These are phyloP conservation scores for Epichloe festucae DNA, from an alignment of 2,329 filamentous ascomycete genomes.

Conservation along the genomic window DNA sequence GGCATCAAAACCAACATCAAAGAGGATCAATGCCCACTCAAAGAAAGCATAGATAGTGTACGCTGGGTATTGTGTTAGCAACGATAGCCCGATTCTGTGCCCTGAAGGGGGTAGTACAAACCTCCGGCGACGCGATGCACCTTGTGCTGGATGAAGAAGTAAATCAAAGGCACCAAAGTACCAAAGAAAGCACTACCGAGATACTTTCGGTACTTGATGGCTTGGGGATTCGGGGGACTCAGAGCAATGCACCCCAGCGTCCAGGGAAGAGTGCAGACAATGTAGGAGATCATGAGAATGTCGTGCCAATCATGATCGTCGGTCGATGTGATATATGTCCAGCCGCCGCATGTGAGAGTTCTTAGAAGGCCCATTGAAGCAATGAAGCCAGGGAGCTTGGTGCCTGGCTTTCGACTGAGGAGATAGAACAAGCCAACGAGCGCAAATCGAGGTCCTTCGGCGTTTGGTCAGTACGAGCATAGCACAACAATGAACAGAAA, in stretches of 20 bases:
- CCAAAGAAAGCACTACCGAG: slow-evolving; percentile 78
- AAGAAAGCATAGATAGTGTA: slow-evolving; percentile 98
- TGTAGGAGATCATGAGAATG: slow-evolving; percentile 97
- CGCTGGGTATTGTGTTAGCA: slow-evolving; percentile 39
- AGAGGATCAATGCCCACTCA: slow-evolving; percentile 88
- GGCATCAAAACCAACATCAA: slow-evolving; percentile 93
- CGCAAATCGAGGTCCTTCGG: slow-evolving; percentile 69
- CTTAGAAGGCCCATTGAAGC: slow-evolving; percentile 70
- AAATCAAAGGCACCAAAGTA: slow-evolving; percentile 77
- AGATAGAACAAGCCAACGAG: slow-evolving; percentile 89
- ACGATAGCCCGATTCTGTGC: too few species aligned
- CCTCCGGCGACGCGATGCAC: slow-evolving; percentile 87
- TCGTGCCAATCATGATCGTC: slow-evolving; percentile 99
- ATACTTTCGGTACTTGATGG: slow-evolving; percentile 80
- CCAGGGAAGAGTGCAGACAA: slow-evolving; percentile 86
- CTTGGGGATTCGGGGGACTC: slow-evolving; percentile 70
- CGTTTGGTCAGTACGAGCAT: background rate
- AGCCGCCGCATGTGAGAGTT: slow-evolving; percentile 88
- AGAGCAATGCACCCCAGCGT: slow-evolving; percentile 80
- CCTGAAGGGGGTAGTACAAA: slow-evolving; percentile 31
- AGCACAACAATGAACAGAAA: background rate
- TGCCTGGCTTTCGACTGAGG: slow-evolving; percentile 64
- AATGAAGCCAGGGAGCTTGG: slow-evolving; percentile 67
- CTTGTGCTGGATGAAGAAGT: slow-evolving; percentile 98
- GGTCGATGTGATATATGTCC: slow-evolving; percentile 97